Conservation (phyloP, 2,329 filamentous ascomycete species). For the Ploettnerulaceae sp. region DNA sequence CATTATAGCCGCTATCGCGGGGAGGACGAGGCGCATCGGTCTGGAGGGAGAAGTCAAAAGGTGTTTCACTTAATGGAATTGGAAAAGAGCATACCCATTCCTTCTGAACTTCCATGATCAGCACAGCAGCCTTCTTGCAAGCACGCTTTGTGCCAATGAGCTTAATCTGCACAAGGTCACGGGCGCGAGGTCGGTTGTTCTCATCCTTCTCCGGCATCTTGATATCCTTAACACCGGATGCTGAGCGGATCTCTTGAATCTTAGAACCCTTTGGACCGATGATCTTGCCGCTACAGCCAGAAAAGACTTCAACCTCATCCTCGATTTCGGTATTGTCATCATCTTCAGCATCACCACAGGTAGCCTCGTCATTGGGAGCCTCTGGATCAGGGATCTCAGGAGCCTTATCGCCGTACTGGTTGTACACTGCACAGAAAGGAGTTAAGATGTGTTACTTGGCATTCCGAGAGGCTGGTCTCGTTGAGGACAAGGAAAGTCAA, state of each 20-base stretch:
- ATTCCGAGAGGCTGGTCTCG: background rate
- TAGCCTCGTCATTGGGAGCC: background rate
- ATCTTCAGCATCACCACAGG: background rate
- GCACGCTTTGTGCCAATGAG: conserved; percentile 6
- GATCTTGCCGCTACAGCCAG: conserved; percentile 7
- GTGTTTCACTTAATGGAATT: no score
- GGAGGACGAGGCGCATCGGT: no score
- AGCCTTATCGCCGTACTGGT: conserved; percentile 5
- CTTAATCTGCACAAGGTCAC: conserved; percentile 5
- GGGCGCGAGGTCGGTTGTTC: conserved; percentile 4
- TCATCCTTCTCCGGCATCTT: conserved; percentile 12
- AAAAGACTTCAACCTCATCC: conserved; percentile 3
- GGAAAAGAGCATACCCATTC: conserved; percentile 15
- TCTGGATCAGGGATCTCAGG: conserved; percentile 3
- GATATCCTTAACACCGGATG: conserved; percentile 7
- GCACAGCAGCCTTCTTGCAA: conserved; percentile 3
- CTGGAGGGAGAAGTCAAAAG: no score
- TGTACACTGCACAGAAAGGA: background rate
- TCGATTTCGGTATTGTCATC: background rate
- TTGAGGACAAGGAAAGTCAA: background rate
- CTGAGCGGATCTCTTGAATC: conserved; percentile 6
- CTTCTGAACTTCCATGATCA: conserved; percentile 11
- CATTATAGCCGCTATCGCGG: no score
- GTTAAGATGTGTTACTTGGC: background rate
- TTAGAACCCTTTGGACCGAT: conserved; percentile 12